A percentile compares a stretch with the other conserved stretches of the same genome.
Evolutionary conservation across 2,329 filamentous ascomycete species (phyloP).

Genomic region (Clathrospora elynae): DNA sequence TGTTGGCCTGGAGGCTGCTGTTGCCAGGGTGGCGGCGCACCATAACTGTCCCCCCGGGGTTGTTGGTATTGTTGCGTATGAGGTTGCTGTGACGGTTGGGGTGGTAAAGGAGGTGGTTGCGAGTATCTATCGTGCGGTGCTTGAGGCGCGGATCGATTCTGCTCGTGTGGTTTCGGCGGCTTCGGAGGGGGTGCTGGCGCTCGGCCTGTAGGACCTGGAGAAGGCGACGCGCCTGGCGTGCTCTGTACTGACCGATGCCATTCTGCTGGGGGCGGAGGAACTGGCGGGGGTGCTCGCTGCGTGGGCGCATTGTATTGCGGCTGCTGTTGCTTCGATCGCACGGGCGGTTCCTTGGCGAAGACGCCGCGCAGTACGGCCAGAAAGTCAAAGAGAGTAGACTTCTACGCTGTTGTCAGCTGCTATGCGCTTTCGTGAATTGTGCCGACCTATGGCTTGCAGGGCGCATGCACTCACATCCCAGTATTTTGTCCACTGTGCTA

Average conservation of each 20-base stretch:
- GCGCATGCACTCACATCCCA: conserved; percentile 74
- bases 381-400: conserved; percentile 83
- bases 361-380: conserved; percentile 80
- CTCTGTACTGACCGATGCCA: conserved; percentile 43
- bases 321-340: conserved; percentile 68
- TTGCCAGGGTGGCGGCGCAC: conserved; percentile 24
- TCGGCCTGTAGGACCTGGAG: conserved; percentile 36
- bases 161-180: conserved; percentile 52
- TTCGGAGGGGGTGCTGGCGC: conserved; percentile 52
- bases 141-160: conserved; percentile 30
- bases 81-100: conserved; percentile 38
- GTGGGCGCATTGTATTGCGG: conserved; percentile 46
- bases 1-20: conserved; percentile 23
- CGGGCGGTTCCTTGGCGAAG: conserved; percentile 93
- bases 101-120: conserved; percentile 43
- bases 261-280: conserved; percentile 74
- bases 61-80: conserved; percentile 24
- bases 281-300: conserved; percentile 44
- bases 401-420: conserved; percentile 55
- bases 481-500: conserved; percentile 85
- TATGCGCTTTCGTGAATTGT: not conserved
- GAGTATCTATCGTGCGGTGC: conserved; percentile 35
- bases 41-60: conserved; percentile 26
- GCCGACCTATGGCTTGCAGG: not conserved
- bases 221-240: conserved; percentile 42